Evolutionary conservation across 208 protist genomes (phyloP), one percentile per base, ranked within the genome.

Genomic region (Lotmaria passim): DNA sequence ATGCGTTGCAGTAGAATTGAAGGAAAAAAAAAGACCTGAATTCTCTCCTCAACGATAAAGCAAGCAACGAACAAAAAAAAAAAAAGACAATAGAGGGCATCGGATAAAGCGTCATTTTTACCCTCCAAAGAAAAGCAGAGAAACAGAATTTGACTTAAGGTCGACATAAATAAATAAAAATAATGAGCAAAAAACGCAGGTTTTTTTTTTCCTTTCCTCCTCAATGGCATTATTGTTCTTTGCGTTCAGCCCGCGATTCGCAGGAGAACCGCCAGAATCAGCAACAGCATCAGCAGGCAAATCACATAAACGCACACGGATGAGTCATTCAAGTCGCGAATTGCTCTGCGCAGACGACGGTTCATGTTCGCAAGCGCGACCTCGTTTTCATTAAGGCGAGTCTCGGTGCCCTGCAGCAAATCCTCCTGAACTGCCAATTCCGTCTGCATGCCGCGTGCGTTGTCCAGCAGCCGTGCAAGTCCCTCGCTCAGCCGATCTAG

Each of bases 401-500:
- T 52, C 63, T 90, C 80, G 14, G 80, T 83, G 44, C 77, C 67
- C 34, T 90, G 71, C 24, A 95, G 69, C 50, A 93, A 71, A 12
- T 51, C 51, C 17, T 79, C 74, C 62, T 95, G 90, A 4, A 81
- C 39, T 10, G 55, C 23, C 21, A 95, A 69, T 64, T 95, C 90
- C n/a, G 74, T 58, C n/a, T 83, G 64, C 38, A 95, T 79, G 7
- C 61, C 50, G 34, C 78, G 67, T 10, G 90, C 90, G 73, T 87
- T 90, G 62, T 90, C 79, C 33, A 79, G 74, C n/a, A 95, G 56
- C 17, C 83, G 63, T 31, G 72, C 55, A 17, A 92, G 79, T 26
- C 90, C 85, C 4, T 65, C 75, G 31, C 59, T 65, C 30, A 95
- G 86, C 39, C 87, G 83, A 62, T 90, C 87, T 17, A 95, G 76